These are phyloP conservation scores for Fusarium pseudonygamai DNA, from an alignment of 2,329 filamentous ascomycete species.

Conservation along the genomic window DNA sequence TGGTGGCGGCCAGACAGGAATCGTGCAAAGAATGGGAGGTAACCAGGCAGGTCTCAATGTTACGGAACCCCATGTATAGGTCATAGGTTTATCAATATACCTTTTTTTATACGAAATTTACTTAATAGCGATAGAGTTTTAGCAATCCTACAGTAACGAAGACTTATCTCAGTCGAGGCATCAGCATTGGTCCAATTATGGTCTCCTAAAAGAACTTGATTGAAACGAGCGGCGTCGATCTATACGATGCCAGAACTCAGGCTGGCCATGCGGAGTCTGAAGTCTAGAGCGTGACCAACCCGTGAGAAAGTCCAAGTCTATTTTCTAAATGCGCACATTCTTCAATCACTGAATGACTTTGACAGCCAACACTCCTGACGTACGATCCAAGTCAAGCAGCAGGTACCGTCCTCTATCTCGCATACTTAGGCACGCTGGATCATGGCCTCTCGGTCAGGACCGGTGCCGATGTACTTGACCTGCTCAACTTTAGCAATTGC, in stretches of 20 bases:
- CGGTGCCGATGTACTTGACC: background rate
- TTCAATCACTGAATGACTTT: slow-evolving; percentile 17
- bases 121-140: background rate
- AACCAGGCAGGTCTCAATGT: background rate
- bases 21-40: background rate
- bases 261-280: background rate
- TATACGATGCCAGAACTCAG: background rate
- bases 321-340: slow-evolving; percentile 20
- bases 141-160: background rate
- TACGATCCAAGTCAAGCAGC: slow-evolving; percentile 18
- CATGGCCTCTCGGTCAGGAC: background rate
- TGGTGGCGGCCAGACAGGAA: background rate
- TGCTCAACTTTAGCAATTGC: background rate
- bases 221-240: background rate
- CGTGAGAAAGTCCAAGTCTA: slow-evolving; percentile 18
- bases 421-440: background rate
- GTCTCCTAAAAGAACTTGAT: background rate
- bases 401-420: slow-evolving; percentile 13
- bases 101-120: background rate
- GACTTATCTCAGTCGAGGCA: background rate
- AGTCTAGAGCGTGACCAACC: background rate
- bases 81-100: background rate
- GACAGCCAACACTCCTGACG: slow-evolving; percentile 16
- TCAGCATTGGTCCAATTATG: background rate
- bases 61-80: background rate